A percentile compares a stretch with the other conserved stretches of the same genome.
Conservation (phyloP, 768 basidiomycete species). For the Mycena galopus region DNA sequence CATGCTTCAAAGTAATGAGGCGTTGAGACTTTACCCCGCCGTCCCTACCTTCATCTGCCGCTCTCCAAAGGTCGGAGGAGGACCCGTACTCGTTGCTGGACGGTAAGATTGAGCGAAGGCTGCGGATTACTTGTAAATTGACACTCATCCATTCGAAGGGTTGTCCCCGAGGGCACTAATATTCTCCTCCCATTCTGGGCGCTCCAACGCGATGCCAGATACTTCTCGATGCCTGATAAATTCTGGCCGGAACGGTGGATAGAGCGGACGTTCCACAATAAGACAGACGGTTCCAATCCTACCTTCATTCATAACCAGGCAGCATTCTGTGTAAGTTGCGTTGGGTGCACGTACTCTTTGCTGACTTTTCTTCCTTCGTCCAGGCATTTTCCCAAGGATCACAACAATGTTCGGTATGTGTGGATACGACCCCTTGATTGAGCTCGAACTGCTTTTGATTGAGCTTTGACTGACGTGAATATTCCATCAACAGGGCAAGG, state of each 20-base stretch:
- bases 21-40: conserved; percentile 11
- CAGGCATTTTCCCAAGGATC: conserved; percentile 13
- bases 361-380: conserved; percentile 11
- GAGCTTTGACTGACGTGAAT: conserved; percentile 8
- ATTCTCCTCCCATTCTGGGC: no score
- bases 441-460: conserved; percentile 11
- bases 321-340: conserved; percentile 13
- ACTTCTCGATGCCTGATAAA: no score
- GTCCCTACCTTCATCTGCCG: conserved; percentile 13
- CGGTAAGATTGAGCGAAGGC: no score
- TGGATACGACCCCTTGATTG: conserved; percentile 13
- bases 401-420: conserved; percentile 15
- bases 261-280: no score
- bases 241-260: no score
- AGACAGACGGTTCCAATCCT: neutral
- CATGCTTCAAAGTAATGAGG: conserved; percentile 6
- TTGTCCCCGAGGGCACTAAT: no score
- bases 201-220: no score
- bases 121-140: no score
- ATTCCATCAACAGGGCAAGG: conserved; percentile 6
- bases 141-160: no score
- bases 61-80: conserved; percentile 12
- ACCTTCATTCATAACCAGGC: conserved; percentile 14
- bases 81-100: conserved; percentile 2
- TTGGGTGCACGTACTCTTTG: conserved; percentile 11